These are phyloP conservation scores for Cladosporium sp. DNA, from an alignment of 2,329 filamentous ascomycete genomes.

Conservation along the genomic window DNA sequence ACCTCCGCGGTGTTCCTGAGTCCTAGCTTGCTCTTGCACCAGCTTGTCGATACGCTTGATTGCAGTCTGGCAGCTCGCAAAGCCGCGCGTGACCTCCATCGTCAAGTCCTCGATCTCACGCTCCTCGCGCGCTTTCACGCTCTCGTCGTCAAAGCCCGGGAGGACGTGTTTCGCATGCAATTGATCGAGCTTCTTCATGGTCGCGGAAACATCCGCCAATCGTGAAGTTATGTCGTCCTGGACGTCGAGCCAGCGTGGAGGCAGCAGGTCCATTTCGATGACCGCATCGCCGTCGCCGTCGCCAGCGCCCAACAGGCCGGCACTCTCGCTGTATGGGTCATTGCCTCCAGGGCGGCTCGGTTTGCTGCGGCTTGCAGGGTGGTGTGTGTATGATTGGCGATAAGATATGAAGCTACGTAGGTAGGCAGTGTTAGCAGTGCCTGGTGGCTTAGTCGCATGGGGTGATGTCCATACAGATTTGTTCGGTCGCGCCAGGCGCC, in stretches of 20 bases:
- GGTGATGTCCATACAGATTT: conserved; percentile 71
- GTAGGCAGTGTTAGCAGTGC: conserved; percentile 20
- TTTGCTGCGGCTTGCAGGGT: conserved; percentile 71
- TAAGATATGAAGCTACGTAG: conserved; percentile 87
- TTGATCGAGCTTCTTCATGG: conserved; percentile 83
- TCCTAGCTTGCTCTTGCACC: conserved; percentile 67
- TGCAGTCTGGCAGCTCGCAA: conserved; percentile 85
- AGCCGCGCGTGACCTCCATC: conserved; percentile 82
- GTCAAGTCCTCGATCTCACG: conserved; percentile 87
- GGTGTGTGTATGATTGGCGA: conserved; percentile 96
- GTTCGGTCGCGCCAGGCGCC: conserved; percentile 93
- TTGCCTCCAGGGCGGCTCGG: conserved; percentile 45
- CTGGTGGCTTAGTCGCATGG: conserved; percentile 4
- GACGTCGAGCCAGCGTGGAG: conserved; percentile 92
- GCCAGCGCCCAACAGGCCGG: conserved; percentile 79
- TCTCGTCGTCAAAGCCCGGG: conserved; percentile 94
- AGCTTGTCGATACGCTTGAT: conserved; percentile 87
- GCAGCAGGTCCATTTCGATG: conserved; percentile 97
- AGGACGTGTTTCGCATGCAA: conserved; percentile 96
- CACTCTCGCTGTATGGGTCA: conserved; percentile 58
- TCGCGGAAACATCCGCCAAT: conserved; percentile 75
- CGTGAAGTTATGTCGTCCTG: conserved; percentile 90
- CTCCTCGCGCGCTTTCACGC: conserved; percentile 83
- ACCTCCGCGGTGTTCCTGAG: conserved; percentile 60
- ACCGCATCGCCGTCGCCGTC: conserved; percentile 85